Conservation (phyloP, 1,139 yeast genomes). For the Yamadazyma epiphylla region DNA sequence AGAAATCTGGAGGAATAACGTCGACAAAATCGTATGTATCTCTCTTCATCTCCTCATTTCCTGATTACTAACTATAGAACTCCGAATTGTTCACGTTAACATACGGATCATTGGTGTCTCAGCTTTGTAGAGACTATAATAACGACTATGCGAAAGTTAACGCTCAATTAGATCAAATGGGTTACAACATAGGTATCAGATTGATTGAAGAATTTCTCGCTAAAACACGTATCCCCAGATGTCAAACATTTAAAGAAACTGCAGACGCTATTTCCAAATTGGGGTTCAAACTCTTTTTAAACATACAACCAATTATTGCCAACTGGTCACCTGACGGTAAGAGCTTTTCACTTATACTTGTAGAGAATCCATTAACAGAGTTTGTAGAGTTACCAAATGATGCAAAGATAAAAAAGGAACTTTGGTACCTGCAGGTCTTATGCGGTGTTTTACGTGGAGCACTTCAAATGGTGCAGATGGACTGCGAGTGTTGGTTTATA, state of each 20-base stretch:
- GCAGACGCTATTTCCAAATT: conserved; percentile 82
- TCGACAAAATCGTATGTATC: conserved; percentile 75
- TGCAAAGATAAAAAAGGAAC: conserved; percentile 61
- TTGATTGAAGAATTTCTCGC: conserved; percentile 92
- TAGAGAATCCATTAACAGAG: conserved; percentile 89
- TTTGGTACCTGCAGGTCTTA: conserved; percentile 90
- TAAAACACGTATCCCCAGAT: conserved; percentile 77
- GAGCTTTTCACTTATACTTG: conserved; percentile 66
- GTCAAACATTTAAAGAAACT: conserved; percentile 77
- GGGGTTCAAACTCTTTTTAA: conserved; percentile 87
- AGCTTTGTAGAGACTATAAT: conserved; percentile 78
- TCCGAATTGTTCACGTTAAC: conserved; percentile 90
- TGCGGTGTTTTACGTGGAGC: conserved; percentile 93
- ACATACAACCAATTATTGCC: conserved; percentile 70
- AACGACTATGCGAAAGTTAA: conserved; percentile 78
- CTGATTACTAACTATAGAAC: conserved; percentile 41
- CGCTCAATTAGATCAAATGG: conserved; percentile 84
- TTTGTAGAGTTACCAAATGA: conserved; percentile 90
- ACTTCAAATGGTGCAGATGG: conserved; percentile 92
- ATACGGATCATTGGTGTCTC: conserved; percentile 94
- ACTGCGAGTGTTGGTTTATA: conserved; percentile 78
- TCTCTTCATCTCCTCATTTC: not conserved
- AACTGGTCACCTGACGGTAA: conserved; percentile 79
- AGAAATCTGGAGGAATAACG: conserved; percentile 87
- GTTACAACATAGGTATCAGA: conserved; percentile 89